Conservation (phyloP, 2,329 filamentous ascomycete species). For the Trichoderma gracile region DNA sequence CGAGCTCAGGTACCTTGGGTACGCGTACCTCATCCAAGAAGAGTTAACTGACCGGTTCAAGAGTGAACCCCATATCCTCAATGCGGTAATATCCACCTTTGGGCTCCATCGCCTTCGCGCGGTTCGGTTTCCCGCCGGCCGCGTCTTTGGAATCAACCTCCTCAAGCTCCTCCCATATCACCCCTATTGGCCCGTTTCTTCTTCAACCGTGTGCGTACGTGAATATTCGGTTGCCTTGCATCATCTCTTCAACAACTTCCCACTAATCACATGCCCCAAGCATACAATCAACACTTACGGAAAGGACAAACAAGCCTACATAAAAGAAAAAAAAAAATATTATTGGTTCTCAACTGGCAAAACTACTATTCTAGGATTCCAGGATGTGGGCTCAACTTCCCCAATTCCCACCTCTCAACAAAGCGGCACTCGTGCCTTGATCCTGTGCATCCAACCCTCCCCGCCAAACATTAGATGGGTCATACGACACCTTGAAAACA, state of each 20-base stretch:
- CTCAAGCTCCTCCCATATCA: too few relatives aligned
- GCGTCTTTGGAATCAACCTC: slow-evolving; percentile 15
- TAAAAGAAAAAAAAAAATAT: neutral
- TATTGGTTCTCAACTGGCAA: neutral
- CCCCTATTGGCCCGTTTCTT: neutral
- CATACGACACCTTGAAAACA: neutral
- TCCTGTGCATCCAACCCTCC: slow-evolving; percentile 20
- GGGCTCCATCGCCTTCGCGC: neutral
- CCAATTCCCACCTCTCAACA: neutral
- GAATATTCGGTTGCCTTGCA: neutral
- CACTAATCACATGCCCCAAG: too few relatives aligned
- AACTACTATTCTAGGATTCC: neutral
- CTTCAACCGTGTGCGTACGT: neutral
- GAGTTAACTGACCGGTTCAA: neutral
- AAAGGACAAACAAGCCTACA: neutral
- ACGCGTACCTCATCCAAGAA: neutral
- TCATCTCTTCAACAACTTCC: too few relatives aligned
- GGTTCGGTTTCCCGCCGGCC: neutral
- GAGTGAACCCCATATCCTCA: neutral
- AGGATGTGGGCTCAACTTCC: neutral
- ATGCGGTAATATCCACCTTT: neutral
- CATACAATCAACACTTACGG: neutral
- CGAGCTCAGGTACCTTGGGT: too few relatives aligned
- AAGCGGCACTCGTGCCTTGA: neutral
- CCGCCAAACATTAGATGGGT: neutral